phyloP scores from a whole-genome alignment of 805 yeast species.

The Candida montana region DNA sequence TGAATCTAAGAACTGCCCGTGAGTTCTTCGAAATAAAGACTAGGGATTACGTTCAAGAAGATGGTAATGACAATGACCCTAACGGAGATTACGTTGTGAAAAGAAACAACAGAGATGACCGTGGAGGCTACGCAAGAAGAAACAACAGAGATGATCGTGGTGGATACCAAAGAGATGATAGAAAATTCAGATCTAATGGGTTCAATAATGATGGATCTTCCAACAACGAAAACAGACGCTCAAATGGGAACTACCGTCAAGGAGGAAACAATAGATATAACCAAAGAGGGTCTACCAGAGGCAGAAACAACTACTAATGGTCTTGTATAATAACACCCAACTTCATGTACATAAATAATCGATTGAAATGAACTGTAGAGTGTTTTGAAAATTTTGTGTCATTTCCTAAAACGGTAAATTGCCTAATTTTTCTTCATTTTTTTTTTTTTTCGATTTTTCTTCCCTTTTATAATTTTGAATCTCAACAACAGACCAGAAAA shows the following conservation, averaged over 20 bases:
- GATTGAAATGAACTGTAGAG: too few species aligned
- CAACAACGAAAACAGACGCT: neutral
- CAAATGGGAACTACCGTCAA: neutral
- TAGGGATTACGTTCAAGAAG: neutral
- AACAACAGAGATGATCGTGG: too few species aligned
- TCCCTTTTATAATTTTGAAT: neutral
- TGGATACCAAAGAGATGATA: neutral
- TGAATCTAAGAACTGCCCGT: slow-evolving; percentile 18
- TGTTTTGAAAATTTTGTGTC: neutral
- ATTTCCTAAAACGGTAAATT: neutral
- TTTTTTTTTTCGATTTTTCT: too few species aligned
- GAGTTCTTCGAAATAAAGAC: slow-evolving; percentile 15
- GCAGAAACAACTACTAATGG: neutral
- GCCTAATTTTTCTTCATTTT: neutral
- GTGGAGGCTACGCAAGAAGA: neutral
- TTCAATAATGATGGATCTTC: neutral
- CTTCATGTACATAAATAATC: neutral
- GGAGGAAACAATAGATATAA: neutral
- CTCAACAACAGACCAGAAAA: too few species aligned
- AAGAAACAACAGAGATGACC: slow-evolving; percentile 4
- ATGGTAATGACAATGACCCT: too few species aligned
- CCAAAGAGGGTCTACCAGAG: neutral
- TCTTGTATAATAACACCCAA: neutral
- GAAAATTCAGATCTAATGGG: neutral
- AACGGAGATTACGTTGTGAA: neutral